Base-by-base conservation (phyloP, 441 rosid genomes). In the Hypseocharis bilobata region DNA sequence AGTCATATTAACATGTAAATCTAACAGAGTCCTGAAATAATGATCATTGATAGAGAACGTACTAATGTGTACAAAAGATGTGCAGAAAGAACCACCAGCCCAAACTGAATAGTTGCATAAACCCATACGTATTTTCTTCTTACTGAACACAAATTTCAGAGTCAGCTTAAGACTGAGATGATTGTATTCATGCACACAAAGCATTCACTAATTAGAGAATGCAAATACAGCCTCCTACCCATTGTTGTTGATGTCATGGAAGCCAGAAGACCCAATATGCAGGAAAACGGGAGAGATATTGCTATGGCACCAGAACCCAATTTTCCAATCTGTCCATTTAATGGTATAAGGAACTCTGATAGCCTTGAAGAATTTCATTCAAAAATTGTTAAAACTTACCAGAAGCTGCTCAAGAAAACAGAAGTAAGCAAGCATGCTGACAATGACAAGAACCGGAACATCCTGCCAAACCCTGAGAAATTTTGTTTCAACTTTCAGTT, bases 361-460 rank as follows among this genome's bases (percentile, higher is more conserved):
- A 49, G 61, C 63, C 40, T 62, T 14, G 64, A 8, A 76, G 47
- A 70, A 25, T 47, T 66, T 34, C 20, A 56, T 14, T 47, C 14
- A 44, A 40, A 60, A 64, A 47, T 51, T 38, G 60, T 58, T 17
- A 3, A 6, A 58, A 69, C 83, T 79, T 68, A 89, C 98, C 92
- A 92, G 71, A 32, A 90, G 96, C 78, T 88, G 97, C 84, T 92
- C 98, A 0, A 92, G 94, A 78, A 87, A 90, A 72, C 97, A 80
- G 62, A 91, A 85, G 80, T 75, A 85, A 70, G 86, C 86, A 58
- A 85, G 85, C 93, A 90, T 87, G 86, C 97, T 92, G 66, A 92
- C 78, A 27, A 90, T 84, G 68, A 92, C 92, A 17, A 92, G 88
- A 63, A 90, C 79, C 0, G 98, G 98, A 0, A 86, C 88, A 75